A percentile compares a stretch with the other conserved stretches of the same genome.
These are phyloP conservation scores for Puccinia coronata DNA, from an alignment of 1,284 basidiomycete genomes.

Conservation along the genomic window DNA sequence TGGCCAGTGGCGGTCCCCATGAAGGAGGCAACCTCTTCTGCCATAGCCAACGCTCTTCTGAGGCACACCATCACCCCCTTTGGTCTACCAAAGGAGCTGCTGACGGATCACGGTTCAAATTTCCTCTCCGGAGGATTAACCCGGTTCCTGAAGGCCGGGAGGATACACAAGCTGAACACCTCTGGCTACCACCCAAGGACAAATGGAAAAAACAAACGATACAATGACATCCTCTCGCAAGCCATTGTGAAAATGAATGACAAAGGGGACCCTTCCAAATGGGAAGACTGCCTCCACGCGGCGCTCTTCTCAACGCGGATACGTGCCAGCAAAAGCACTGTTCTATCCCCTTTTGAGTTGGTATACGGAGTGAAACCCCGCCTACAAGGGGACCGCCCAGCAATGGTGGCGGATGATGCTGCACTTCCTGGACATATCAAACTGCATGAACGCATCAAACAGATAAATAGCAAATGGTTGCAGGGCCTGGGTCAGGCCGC, in stretches of 20 bases:
- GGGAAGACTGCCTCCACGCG: background rate
- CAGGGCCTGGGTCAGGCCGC: too few relatives aligned
- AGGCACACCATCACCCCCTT: too few relatives aligned
- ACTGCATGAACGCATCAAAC: too few relatives aligned
- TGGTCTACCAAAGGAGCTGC: too few relatives aligned
- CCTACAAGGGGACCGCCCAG: background rate
- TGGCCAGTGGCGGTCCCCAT: too few relatives aligned
- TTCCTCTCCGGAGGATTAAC: background rate
- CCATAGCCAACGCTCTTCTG: too few relatives aligned
- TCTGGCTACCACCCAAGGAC: too few relatives aligned
- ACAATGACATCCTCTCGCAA: background rate
- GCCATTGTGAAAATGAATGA: background rate
- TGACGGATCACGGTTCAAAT: background rate
- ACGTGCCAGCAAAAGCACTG: background rate
- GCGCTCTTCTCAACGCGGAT: background rate
- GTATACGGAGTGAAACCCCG: background rate
- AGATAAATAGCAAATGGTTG: too few relatives aligned
- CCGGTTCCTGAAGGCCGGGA: background rate
- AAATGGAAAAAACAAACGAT: constrained; percentile 2
- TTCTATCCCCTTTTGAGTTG: background rate
- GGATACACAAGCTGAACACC: background rate
- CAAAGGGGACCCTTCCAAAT: background rate
- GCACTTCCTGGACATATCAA: background rate
- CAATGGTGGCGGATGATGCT: background rate
- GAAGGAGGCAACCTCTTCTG: background rate